Evolutionary conservation across 2,329 filamentous ascomycete genomes (phyloP), one percentile per base, ranked within the genome.

Genomic region (Podosphaera aphanis): DNA sequence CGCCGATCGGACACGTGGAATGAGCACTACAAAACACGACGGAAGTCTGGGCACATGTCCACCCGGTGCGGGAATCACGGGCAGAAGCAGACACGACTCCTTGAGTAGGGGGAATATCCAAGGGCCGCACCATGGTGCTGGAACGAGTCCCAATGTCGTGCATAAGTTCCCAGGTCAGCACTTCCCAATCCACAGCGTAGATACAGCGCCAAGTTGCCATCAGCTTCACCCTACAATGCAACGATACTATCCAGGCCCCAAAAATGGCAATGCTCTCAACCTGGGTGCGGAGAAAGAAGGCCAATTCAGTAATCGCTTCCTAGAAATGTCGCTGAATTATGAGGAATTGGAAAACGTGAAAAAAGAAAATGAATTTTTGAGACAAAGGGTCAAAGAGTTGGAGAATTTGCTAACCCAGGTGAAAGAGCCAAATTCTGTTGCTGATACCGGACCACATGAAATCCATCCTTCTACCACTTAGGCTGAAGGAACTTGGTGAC

Each of bases 321-420:
- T 79, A 51, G 75, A 79, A 58, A 71, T 71, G 0, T 69, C 68
- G 0, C 69, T 67, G 48, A 73, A 73, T 53, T 65, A 74, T 3
- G 64, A 67, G 33, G 75, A 79, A 55, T 62, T 79, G 0, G 75
- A 79, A 20, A 61, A 54, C 4, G 70, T 72, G 35, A 78, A 76
- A 61, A 64, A 67, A 41, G 76, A 80, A 60, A 79, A 80, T 49
- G 75, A 79, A 45, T 57, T 60, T 0, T 60, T 80, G 40, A 76
- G 74, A 62, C 64, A 67, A 46, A 66, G 71, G 13, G 70, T 80
- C 48, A 66, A 73, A 40, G 75, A 79, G 38, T 60, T 80, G 10
- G 76, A 80, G 61, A 64, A 66, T 33, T 60, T 66, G 50, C 61
- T 77, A 6, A 52, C 55, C 23, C 49, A 49, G 8, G 53, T 56